Percentiles rank a stretch among this genome's conserved stretches.
phyloP scores from a whole-genome alignment of 495 filamentous ascomycete species.

The Hypoxylon subgilvum region DNA sequence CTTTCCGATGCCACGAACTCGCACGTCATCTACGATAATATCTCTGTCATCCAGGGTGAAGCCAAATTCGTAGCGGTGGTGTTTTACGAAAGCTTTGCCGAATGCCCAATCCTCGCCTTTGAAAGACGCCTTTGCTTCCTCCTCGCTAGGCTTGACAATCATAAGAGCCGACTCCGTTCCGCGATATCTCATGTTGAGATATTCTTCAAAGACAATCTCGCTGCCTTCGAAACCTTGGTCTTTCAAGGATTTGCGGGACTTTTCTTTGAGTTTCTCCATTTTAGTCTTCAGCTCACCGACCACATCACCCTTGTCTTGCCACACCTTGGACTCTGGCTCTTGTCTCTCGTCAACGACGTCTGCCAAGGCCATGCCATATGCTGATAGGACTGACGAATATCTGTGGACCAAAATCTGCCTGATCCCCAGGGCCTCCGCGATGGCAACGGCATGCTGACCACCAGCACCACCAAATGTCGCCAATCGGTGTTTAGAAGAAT shows the following conservation, averaged over 20 bases:
- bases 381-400: slow-evolving; percentile 93
- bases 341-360: slow-evolving; percentile 94
- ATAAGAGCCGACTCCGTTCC: slow-evolving; percentile 89
- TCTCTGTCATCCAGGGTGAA: slow-evolving; percentile 89
- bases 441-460: slow-evolving; percentile 95
- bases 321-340: slow-evolving; percentile 85
- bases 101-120: slow-evolving; percentile 75
- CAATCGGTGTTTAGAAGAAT: slow-evolving; percentile 85
- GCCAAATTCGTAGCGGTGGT: slow-evolving; percentile 93
- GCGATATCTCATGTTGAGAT: slow-evolving; percentile 87
- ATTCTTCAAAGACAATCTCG: slow-evolving; percentile 81
- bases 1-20: slow-evolving; percentile 85
- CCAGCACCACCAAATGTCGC: slow-evolving; percentile 95
- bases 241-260: slow-evolving; percentile 65
- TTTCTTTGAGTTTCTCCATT: slow-evolving; percentile 70
- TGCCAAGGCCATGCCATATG: slow-evolving; percentile 95
- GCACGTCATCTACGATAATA: slow-evolving; percentile 91
- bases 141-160: slow-evolving; percentile 70
- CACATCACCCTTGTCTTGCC: slow-evolving; percentile 62
- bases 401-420: slow-evolving; percentile 85
- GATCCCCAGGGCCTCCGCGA: slow-evolving; percentile 88
- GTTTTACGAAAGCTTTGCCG: slow-evolving; percentile 79
- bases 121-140: slow-evolving; percentile 64
- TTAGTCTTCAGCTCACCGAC: slow-evolving; percentile 59
- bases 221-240: slow-evolving; percentile 77